phyloP scores from a whole-genome alignment of 2,329 filamentous ascomycete species.

The Fusarium nodosum region DNA sequence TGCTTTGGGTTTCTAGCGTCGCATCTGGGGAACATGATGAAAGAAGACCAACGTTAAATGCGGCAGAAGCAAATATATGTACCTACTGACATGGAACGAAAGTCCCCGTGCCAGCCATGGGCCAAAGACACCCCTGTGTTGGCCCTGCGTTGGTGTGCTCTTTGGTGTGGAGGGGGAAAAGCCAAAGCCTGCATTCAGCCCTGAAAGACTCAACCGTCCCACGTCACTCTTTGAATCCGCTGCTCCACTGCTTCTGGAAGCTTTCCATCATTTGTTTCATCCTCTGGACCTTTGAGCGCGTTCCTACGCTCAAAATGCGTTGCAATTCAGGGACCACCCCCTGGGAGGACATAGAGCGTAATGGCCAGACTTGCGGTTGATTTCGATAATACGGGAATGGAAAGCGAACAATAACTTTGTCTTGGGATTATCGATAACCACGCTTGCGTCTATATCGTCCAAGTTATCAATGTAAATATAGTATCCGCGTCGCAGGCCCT shows the following conservation, averaged over 20 bases:
- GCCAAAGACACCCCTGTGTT: conserved; percentile 47
- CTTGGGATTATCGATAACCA: no score
- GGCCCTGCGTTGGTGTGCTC: conserved; percentile 23
- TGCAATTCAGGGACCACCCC: conserved; percentile 38
- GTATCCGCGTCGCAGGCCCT: neutral
- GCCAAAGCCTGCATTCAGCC: conserved; percentile 41
- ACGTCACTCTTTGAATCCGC: conserved; percentile 25
- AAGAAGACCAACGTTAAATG: conserved; percentile 40
- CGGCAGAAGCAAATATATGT: conserved; percentile 44
- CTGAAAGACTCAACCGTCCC: conserved; percentile 35
- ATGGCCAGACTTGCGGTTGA: conserved; percentile 41
- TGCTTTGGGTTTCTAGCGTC: conserved; percentile 34
- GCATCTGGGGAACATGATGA: conserved; percentile 35
- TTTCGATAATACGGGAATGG: conserved; percentile 16
- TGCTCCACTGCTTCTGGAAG: conserved; percentile 51
- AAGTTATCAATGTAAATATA: neutral
- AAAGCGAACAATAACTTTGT: neutral
- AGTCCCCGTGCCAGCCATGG: conserved; percentile 49
- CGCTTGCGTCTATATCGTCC: neutral
- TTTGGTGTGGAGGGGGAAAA: conserved; percentile 22
- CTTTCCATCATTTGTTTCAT: conserved; percentile 50
- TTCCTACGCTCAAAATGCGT: conserved; percentile 28
- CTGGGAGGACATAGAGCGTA: conserved; percentile 32
- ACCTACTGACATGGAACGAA: conserved; percentile 35
- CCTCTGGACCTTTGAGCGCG: conserved; percentile 43